Conservation (phyloP, 1,139 yeast genomes). For the Yamadazyma sp. region DNA sequence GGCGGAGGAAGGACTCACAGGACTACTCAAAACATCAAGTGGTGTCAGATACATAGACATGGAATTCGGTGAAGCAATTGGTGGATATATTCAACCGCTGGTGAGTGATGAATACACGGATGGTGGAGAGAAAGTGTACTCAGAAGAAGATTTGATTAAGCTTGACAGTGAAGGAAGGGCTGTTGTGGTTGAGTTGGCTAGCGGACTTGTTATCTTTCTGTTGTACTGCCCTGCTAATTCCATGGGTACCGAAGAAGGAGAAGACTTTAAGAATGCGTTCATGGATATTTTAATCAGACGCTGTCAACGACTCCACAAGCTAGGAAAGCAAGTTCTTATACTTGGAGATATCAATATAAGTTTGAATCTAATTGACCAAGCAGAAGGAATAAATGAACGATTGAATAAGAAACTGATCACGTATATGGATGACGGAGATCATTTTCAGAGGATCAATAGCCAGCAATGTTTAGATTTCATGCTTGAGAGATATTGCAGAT, state of each 20-base stretch:
- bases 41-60: slow-evolving; percentile 23
- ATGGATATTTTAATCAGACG: slow-evolving; percentile 59
- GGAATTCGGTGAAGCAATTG: slow-evolving; percentile 46
- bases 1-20: slow-evolving; percentile 93
- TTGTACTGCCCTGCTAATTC: slow-evolving; percentile 95
- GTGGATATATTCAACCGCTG: slow-evolving; percentile 62
- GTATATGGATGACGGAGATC: slow-evolving; percentile 22
- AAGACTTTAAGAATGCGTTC: slow-evolving; percentile 57
- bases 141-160: slow-evolving; percentile 31
- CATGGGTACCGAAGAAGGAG: slow-evolving; percentile 66
- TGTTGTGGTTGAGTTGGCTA: slow-evolving; percentile 69
- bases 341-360: slow-evolving; percentile 90
- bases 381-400: slow-evolving; percentile 59
- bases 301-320: slow-evolving; percentile 47
- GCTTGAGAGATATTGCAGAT: slow-evolving; percentile 40
- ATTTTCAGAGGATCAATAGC: slow-evolving; percentile 44
- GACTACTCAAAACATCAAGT: slow-evolving; percentile 39
- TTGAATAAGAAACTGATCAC: slow-evolving; percentile 24
- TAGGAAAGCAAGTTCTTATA: slow-evolving; percentile 68
- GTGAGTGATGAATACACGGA: neutral
- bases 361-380: slow-evolving; percentile 78
- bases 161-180: slow-evolving; percentile 87
- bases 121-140: too few species aligned
- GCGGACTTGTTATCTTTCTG: slow-evolving; percentile 63
- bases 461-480: slow-evolving; percentile 42